Evolutionary conservation across 2,329 filamentous ascomycete genomes (phyloP), one percentile per base, ranked within the genome.

Genomic region (Stachybotrys echinatus): DNA sequence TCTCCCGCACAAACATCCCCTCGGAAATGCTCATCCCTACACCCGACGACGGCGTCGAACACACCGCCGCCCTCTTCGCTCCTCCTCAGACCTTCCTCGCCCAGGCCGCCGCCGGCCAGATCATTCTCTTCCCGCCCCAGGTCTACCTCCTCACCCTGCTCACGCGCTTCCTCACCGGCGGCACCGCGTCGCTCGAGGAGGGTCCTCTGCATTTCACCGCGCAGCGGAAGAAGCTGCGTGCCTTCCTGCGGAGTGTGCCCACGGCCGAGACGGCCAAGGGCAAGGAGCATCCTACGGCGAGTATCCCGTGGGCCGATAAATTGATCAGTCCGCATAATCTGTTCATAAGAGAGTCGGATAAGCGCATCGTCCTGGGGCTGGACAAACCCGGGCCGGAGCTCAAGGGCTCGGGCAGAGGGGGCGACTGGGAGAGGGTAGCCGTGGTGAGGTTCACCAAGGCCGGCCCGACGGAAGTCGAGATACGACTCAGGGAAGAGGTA

Each of bases 91-190:
- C 76, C 19, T 96, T 92, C 87, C 73, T 96, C 19, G 67, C 72
- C 5, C 76, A 80, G 46, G 86, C 88, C 4, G 70, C 74, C 2
- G 65, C 65, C 3, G 84, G 84, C 23, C 77, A 88, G 38, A 84
- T 96, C 52, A 88, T 95, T 51, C 72, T 99, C 5, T 96, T 95
- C 63, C 94, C 94, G 4, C 94, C 94, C 0, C 94, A 97, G 63
- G 87, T 85, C 63, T 91, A 88, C 67, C 77, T 94, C 4, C 74
- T 90, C 12, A 70, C 76, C 31, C 68, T 88, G 0, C 67, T 89
- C 2, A 65, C 77, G 1, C 70, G 69, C 2, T 81, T 83, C 56
- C 68, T 87, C 17, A 67, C 71, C 5, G 59, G 60, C 1, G 59
- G 54, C 17, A n/a, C 2, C 19, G 12, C 20, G 19, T 61, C 63